Evolutionary conservation across 371 early-diverging fungal species (phyloP).

Genomic region (Blyttiomyces sp.): DNA sequence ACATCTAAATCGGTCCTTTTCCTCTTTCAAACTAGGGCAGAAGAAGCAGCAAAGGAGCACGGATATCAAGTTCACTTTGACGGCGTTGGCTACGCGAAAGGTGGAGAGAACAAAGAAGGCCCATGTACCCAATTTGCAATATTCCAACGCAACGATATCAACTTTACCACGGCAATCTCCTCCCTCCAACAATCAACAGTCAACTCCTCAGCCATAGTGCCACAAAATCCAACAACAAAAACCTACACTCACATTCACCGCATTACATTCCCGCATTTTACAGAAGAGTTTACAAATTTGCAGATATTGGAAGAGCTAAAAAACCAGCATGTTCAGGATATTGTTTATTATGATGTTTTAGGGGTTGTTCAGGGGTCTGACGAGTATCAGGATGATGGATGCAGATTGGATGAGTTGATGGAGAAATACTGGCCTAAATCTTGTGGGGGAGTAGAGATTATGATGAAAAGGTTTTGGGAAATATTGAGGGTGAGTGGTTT

Average conservation of each 20-base stretch:
- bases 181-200: too few relatives aligned
- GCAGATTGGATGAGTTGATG: background rate
- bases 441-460: conserved; percentile 2
- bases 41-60: conserved; percentile 55
- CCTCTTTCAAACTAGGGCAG: conserved; percentile 11
- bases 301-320: conserved; percentile 26
- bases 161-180: too few relatives aligned
- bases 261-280: conserved; percentile 39
- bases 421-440: background rate
- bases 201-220: background rate
- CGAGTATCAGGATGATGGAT: background rate
- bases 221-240: background rate
- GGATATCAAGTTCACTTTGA: conserved; percentile 62
- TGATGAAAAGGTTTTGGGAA: conserved; percentile 30
- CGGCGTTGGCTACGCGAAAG: conserved; percentile 59
- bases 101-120: conserved; percentile 38
- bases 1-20: background rate
- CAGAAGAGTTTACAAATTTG: conserved; percentile 20
- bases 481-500: conserved; percentile 23
- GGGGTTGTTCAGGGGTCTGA: background rate
- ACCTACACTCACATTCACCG: background rate
- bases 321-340: background rate
- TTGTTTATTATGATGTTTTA: conserved; percentile 17
- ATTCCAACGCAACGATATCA: conserved; percentile 32
- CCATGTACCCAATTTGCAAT: conserved; percentile 80